A percentile compares a stretch with the other conserved stretches of the same genome.
Evolutionary conservation across 2,329 filamentous ascomycete genomes (phyloP).

Genomic region (Meredithiella fracta): DNA sequence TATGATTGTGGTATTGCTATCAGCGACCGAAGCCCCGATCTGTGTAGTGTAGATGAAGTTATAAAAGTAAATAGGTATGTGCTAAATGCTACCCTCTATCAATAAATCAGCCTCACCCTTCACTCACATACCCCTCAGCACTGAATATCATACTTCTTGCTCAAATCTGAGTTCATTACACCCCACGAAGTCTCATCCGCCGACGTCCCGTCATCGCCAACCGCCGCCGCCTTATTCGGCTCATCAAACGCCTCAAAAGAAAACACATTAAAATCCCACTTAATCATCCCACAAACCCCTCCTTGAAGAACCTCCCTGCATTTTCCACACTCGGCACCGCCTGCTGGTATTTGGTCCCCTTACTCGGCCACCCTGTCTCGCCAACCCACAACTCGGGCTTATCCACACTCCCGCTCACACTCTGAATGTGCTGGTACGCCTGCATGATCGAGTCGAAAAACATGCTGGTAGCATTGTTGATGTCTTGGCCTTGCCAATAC

Average conservation of each 20-base stretch:
- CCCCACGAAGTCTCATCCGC: conserved; percentile 55
- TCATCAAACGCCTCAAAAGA: conserved; percentile 62
- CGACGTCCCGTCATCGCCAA: conserved; percentile 44
- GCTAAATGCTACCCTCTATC: too few species aligned
- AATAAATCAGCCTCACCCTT: not conserved
- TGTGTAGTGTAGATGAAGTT: too few species aligned
- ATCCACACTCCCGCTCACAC: conserved; percentile 32
- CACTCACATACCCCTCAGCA: conserved; percentile 14
- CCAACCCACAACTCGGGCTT: conserved; percentile 51
- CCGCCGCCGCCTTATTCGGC: conserved; percentile 49
- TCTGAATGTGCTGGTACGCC: conserved; percentile 46
- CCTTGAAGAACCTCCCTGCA: conserved; percentile 42
- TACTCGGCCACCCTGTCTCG: conserved; percentile 51
- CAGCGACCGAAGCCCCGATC: too few species aligned
- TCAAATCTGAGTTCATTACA: conserved; percentile 43
- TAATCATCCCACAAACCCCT: conserved; percentile 47
- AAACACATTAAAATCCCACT: conserved; percentile 52
- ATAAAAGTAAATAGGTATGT: too few species aligned
- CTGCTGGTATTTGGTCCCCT: conserved; percentile 42
- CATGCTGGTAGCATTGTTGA: conserved; percentile 36
- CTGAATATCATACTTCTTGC: conserved; percentile 32
- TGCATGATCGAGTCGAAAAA: conserved; percentile 53
- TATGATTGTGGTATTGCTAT: too few species aligned
- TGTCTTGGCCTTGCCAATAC: conserved; percentile 52
- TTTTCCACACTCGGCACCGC: conserved; percentile 44